phyloP scores from a whole-genome alignment of 331 rosid species.

The Rhamnella rubrinervis region DNA sequence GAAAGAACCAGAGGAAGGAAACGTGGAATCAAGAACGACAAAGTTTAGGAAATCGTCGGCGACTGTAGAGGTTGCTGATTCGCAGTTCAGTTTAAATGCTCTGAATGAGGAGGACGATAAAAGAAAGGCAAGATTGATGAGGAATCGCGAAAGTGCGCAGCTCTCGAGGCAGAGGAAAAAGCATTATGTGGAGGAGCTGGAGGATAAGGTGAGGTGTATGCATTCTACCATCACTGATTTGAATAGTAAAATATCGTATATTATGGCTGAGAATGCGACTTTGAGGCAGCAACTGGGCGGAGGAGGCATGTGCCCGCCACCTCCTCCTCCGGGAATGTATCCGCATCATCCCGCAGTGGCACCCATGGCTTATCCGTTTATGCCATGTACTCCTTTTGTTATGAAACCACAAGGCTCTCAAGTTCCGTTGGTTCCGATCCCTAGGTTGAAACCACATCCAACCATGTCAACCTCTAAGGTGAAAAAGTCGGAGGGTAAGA shows the following conservation, averaged over 20 bases:
- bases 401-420: slow-evolving; percentile 82
- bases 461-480: slow-evolving; percentile 45
- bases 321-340: slow-evolving; percentile 62
- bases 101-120: slow-evolving; percentile 55
- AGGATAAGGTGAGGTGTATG: slow-evolving; percentile 81
- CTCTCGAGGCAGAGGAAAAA: slow-evolving; percentile 97
- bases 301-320: slow-evolving; percentile 59
- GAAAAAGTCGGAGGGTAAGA: slow-evolving; percentile 54
- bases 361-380: slow-evolving; percentile 78
- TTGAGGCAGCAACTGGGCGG: slow-evolving; percentile 80
- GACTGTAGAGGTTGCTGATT: slow-evolving; percentile 21
- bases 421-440: slow-evolving; percentile 89
- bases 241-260: slow-evolving; percentile 60
- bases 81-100: slow-evolving; percentile 14
- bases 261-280: slow-evolving; percentile 85
- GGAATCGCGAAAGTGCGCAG: slow-evolving; percentile 98
- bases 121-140: slow-evolving; percentile 75
- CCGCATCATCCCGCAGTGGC: slow-evolving; percentile 66
- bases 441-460: slow-evolving; percentile 75
- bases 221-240: slow-evolving; percentile 79
- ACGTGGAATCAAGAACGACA: slow-evolving; percentile 45
- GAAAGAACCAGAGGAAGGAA: slow-evolving; percentile 51
- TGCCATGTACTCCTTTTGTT: slow-evolving; percentile 74
- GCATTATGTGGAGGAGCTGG: slow-evolving; percentile 93
- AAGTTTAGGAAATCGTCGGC: slow-evolving; percentile 56